phyloP scores from a whole-genome alignment of 345 rosid species.

The Linum usitatissimum region DNA sequence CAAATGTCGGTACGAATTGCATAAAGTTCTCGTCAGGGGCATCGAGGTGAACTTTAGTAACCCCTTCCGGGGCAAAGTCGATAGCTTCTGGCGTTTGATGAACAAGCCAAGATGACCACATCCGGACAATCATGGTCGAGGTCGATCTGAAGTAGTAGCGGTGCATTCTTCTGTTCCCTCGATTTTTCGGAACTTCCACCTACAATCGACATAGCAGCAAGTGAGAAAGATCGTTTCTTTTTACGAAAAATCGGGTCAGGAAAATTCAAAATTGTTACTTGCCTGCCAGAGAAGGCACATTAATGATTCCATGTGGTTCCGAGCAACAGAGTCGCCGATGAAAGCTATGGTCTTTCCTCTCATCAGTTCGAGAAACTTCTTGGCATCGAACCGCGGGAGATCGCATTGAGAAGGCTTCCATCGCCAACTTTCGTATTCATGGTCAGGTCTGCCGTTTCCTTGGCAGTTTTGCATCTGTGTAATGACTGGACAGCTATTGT shows the following conservation, averaged over 20 bases:
- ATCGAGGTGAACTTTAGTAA: constrained; percentile 82
- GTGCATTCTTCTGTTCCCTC: constrained; percentile 86
- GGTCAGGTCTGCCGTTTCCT: constrained; percentile 96
- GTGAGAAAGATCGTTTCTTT: no score
- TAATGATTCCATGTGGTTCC: constrained; percentile 97
- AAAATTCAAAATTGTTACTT: constrained; percentile 15
- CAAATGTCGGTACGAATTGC: constrained; percentile 56
- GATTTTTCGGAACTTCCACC: constrained; percentile 85
- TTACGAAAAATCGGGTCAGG: not conserved
- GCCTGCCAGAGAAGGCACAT: constrained; percentile 99
- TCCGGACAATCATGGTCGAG: constrained; percentile 60
- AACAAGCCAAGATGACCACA: constrained; percentile 99
- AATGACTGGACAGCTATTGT: constrained; percentile 81
- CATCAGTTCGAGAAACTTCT: constrained; percentile 85
- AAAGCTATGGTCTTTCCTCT: constrained; percentile 86
- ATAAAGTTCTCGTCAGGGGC: constrained; percentile 59
- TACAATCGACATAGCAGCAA: constrained; percentile 5
- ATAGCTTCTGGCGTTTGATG: constrained; percentile 47
- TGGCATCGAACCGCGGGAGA: constrained; percentile 84
- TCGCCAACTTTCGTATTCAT: constrained; percentile 84
- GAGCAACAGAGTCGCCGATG: constrained; percentile 93
- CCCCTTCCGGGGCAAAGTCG: constrained; percentile 63
- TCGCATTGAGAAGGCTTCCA: constrained; percentile 87
- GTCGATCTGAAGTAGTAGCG: constrained; percentile 66
- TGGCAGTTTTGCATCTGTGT: constrained; percentile 99